phyloP scores from a whole-genome alignment of 2,329 filamentous ascomycete species.

The Lachnellula subtilissima region DNA sequence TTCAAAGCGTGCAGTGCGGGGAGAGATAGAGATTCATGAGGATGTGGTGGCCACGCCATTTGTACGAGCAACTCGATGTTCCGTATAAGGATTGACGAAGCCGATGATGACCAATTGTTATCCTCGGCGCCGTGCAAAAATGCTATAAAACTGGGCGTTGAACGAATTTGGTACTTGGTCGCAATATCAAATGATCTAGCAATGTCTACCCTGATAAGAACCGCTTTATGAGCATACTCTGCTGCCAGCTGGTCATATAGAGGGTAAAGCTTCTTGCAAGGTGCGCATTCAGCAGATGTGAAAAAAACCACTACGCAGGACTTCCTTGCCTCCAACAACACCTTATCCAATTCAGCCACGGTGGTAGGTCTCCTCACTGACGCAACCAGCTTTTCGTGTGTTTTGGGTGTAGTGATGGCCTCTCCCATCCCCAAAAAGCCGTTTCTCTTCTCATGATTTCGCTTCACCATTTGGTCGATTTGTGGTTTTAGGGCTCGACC shows the following conservation, averaged over 20 bases:
- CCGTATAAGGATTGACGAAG: constrained; percentile 59
- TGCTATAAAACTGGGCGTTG: constrained; percentile 85
- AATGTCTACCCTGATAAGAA: constrained; percentile 80
- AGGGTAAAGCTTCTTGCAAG: constrained; percentile 80
- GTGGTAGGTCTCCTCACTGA: constrained; percentile 58
- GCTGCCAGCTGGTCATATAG: constrained; percentile 74
- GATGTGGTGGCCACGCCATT: constrained; percentile 71
- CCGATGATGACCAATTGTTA: constrained; percentile 76
- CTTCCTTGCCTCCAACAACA: constrained; percentile 54
- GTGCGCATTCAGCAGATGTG: constrained; percentile 79
- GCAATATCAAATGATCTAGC: constrained; percentile 60
- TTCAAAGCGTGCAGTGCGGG: constrained; percentile 63
- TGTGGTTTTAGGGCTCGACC: constrained; percentile 83
- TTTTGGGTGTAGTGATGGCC: constrained; percentile 12
- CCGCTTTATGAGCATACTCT: constrained; percentile 62
- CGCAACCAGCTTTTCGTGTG: constrained; percentile 29
- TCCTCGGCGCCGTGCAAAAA: constrained; percentile 72
- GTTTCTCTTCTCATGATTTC: constrained; percentile 51
- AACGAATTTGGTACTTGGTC: constrained; percentile 61
- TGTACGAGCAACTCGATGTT: constrained; percentile 71
- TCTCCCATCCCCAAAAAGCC: constrained; percentile 28
- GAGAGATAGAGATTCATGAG: constrained; percentile 65
- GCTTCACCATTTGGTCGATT: constrained; percentile 58
- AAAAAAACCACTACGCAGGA: constrained; percentile 85
- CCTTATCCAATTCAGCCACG: constrained; percentile 53